Base-by-base conservation (phyloP, 352 stramenopile species). In the Phytophthora hybrid region DNA sequence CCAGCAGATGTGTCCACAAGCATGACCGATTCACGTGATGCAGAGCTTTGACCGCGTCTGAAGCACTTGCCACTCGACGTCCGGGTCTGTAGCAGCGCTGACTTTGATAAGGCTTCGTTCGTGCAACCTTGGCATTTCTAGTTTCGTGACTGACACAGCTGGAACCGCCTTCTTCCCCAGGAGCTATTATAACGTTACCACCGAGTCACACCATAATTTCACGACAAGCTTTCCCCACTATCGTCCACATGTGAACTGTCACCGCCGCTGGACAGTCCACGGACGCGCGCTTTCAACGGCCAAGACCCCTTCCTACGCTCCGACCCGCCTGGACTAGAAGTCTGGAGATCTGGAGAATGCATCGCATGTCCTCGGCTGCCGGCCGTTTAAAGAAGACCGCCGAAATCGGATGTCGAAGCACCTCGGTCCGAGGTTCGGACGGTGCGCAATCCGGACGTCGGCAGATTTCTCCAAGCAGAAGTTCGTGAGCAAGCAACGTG, bases 321-420 rank as follows among this genome's bases (percentile, higher is more conserved):
- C 37, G 31, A 46, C 32, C 14, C n/a, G 21, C 44, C 61, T 66
- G 26, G 47, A 66, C 44, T 75, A 37, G 61, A 71, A 69, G 41
- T 51, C 41, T 57, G 23, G 26, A 64, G 65, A 47, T 34, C 61
- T 70, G 54, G 58, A 65, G 60, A 52, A 32, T 49, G 10, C 9
- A 14, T 19, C n/a, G 23, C 51, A 16, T 9, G 32, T 34, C 19
- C 11, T 11, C 53, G 41, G n/a, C n/a, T n/a, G n/a, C n/a, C 62
- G 65, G 19, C 5, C 19, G 63, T 68, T 76, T 55, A 76, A 63
- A 51, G 47, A 65, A 73, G 70, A 77, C 70, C 64, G 70, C 62
- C 64, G 70, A 71, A 72, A 72, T 69, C 63, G 60, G 26, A 59
- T 73, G 69, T 71, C 68, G 56, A 64, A 76, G 69, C 26, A 31